Base-by-base conservation (phyloP, 1,139 yeast genomes). In the Suhomyces panamericanus region DNA sequence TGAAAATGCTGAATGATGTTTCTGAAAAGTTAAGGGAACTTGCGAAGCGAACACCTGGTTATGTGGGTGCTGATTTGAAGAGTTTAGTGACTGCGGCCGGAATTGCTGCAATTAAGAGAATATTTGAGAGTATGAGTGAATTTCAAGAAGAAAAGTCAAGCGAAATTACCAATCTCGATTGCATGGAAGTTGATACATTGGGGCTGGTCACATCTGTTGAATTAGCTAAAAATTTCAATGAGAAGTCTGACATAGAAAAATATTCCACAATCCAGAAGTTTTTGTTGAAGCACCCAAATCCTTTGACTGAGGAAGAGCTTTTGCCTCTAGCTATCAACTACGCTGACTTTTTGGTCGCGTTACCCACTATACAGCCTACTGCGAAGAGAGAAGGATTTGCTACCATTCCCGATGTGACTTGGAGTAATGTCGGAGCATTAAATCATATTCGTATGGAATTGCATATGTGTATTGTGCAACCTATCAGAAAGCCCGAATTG, bases 341-440 rank as follows among this genome's bases (percentile, higher is more conserved):
- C 53, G 83, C 80, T 13, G 99, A 93, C 63, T 93, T 95, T 60
- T 55, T 87, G 36, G 74, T 78, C 6, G 98, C 98, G 0, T 68
- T 93, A 37, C 98, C 99, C 1, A 83, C 93, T 0, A 87, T 93
- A 32, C 99, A 95, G 67, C 99, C 99, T 12, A 89, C 97, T 0
- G 96, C 97, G 2, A 93, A 91, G 62, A 83, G 99, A 63, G 99
- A 93, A 72, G 99, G 99, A 1, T 95, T 93, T 67, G 97, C 99
- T 1, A 95, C 99, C 0, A 96, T 95, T 10, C 99, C 99, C 0
- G 98, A 93, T 63, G 97, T 93, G 3, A 83, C 96, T 8, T 93
- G 99, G 99, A 79, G 83, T 7, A 88, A 85, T 60, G 96, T 93
- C 31, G 99, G 99, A 48, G 99, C 99, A 0, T 73, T 93, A 50